Percentiles rank a stretch among this genome's conserved stretches.
Conservation (phyloP, 805 yeast genomes). For the Tetrapisispora taiwanensis region DNA sequence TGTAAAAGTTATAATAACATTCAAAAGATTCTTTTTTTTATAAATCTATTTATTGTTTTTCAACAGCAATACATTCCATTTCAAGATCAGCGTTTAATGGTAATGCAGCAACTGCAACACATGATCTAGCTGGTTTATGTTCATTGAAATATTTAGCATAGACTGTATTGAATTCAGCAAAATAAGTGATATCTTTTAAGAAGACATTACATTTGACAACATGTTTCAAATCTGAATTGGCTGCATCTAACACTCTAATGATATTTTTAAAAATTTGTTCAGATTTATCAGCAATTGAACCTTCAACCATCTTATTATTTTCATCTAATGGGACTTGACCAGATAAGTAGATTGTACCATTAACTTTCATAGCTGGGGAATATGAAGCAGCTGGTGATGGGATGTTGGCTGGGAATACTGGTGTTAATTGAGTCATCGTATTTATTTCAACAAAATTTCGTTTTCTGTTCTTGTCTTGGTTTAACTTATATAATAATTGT, state of each 20-base stretch:
- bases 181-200: slow-evolving; percentile 80
- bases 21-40: too few species aligned
- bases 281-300: slow-evolving; percentile 62
- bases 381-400: slow-evolving; percentile 97
- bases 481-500: too few species aligned
- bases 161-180: slow-evolving; percentile 73
- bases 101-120: slow-evolving; percentile 84
- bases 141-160: slow-evolving; percentile 63
- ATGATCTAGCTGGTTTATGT: slow-evolving; percentile 91
- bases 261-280: slow-evolving; percentile 62
- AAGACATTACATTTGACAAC: slow-evolving; percentile 80
- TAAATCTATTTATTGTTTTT: slow-evolving; percentile 25
- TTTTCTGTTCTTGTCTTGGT: too few species aligned
- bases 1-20: too few species aligned
- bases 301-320: slow-evolving; percentile 67
- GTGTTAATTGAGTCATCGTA: not conserved
- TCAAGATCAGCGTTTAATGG: slow-evolving; percentile 81
- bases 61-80: slow-evolving; percentile 84
- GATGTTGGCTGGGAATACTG: slow-evolving; percentile 32
- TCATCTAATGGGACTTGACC: slow-evolving; percentile 90
- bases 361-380: slow-evolving; percentile 87
- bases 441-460: too few species aligned
- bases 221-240: slow-evolving; percentile 72
- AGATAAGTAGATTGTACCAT: slow-evolving; percentile 77
- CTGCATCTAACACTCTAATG: slow-evolving; percentile 62